Conservation (phyloP, 1,284 basidiomycete genomes). For the Filobasidium uniguttulatum region DNA sequence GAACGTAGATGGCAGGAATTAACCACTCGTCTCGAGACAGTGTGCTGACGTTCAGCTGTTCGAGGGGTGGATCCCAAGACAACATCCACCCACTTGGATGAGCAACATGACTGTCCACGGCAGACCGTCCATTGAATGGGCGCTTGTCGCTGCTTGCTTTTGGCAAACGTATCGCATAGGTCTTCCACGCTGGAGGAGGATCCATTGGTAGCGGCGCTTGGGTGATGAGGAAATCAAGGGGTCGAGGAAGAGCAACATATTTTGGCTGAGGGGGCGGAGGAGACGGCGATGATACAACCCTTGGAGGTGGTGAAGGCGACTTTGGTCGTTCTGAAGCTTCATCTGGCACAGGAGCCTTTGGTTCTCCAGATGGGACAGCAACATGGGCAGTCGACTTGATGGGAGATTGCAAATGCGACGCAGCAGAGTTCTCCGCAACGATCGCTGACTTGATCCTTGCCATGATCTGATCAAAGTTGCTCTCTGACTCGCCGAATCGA, state of each 20-base stretch:
- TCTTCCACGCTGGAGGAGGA: conserved; percentile 43
- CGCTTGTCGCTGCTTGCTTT: conserved; percentile 11
- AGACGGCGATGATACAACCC: too few relatives aligned
- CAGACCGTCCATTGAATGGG: not conserved
- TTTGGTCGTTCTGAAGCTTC: too few relatives aligned
- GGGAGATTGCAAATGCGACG: conserved; percentile 30
- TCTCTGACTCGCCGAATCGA: not conserved
- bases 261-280: not conserved
- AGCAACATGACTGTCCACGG: not conserved
- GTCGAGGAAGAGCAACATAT: conserved; percentile 10
- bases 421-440: conserved; percentile 48
- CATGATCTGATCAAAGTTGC: conserved; percentile 61
- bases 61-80: conserved; percentile 61
- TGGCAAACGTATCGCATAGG: conserved; percentile 49
- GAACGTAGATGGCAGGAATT: conserved; percentile 39
- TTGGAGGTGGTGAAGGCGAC: too few relatives aligned
- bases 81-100: conserved; percentile 50
- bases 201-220: conserved; percentile 28
- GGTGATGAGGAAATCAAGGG: conserved; percentile 27
- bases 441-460: conserved; percentile 76
- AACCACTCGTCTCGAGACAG: conserved; percentile 58
- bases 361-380: too few relatives aligned
- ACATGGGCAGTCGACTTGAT: too few relatives aligned
- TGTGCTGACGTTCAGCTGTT: conserved; percentile 48
- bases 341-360: too few relatives aligned